These are phyloP conservation scores for Entomophthora muscae DNA, from an alignment of 371 early-diverging fungal genomes.

Conservation along the genomic window DNA sequence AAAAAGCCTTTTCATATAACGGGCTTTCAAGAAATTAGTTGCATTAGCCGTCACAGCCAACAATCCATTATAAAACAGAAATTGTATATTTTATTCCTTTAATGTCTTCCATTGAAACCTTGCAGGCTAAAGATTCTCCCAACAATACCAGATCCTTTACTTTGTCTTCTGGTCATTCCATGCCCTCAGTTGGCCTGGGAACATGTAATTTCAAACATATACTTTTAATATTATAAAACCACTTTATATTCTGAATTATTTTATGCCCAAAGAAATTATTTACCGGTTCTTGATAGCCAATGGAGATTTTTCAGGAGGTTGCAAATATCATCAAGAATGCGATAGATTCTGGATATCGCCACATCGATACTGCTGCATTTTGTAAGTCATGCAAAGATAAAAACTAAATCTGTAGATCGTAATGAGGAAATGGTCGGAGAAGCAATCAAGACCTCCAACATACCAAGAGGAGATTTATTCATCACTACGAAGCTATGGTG, in stretches of 20 bases:
- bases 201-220: slow-evolving; percentile 6
- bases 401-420: slow-evolving; percentile 33
- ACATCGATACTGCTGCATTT: slow-evolving; percentile 49
- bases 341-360: slow-evolving; percentile 45
- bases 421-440: slow-evolving; percentile 79
- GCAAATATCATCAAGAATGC: slow-evolving; percentile 35
- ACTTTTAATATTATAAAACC: no score
- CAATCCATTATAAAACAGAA: no score
- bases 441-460: slow-evolving; percentile 31
- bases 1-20: no score
- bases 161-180: slow-evolving; percentile 1
- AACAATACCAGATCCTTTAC: slow-evolving; percentile 5
- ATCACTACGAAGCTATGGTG: slow-evolving; percentile 88
- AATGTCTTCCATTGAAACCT: background rate
- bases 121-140: background rate
- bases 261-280: background rate
- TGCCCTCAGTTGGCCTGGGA: slow-evolving; percentile 9
- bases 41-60: no score
- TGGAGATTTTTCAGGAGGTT: slow-evolving; percentile 21
- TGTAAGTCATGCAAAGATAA: slow-evolving; percentile 9
- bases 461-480: slow-evolving; percentile 56
- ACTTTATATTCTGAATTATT: background rate
- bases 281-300: background rate
- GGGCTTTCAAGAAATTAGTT: no score
- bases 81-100: no score